Percentiles rank a stretch among this genome's conserved stretches.
phyloP scores from a whole-genome alignment of 768 basidiomycete species.

The Gyrodon lividus region DNA sequence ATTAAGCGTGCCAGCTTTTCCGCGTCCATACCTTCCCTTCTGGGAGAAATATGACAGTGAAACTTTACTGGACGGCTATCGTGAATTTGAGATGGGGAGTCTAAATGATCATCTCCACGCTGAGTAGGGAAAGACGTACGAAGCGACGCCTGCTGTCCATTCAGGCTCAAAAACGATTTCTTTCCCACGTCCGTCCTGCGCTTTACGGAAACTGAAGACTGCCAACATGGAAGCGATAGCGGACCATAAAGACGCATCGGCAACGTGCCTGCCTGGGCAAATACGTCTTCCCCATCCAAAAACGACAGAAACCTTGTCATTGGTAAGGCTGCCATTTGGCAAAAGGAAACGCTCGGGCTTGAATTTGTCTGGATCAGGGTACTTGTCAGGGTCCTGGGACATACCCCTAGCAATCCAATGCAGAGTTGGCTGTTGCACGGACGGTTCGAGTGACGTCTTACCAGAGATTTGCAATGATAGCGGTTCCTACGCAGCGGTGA shows the following conservation, averaged over 20 bases:
- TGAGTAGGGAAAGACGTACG: constrained; percentile 1
- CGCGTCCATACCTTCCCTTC: not conserved
- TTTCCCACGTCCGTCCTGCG: constrained; percentile 31
- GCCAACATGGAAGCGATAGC: constrained; percentile 39
- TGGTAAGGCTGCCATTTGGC: not conserved
- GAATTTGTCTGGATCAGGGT: constrained; percentile 32
- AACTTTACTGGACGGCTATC: constrained; percentile 8
- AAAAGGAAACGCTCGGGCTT: constrained; percentile 36
- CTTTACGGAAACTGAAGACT: constrained; percentile 38
- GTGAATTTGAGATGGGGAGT: no score
- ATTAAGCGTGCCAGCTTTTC: constrained; percentile 7
- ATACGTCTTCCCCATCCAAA: constrained; percentile 20
- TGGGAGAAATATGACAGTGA: constrained; percentile 5
- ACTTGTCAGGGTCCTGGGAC: constrained; percentile 36
- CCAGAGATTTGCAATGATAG: constrained; percentile 7
- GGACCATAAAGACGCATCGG: constrained; percentile 36
- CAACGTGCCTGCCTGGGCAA: constrained; percentile 40
- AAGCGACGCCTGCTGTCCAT: constrained; percentile 6
- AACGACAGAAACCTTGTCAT: not conserved
- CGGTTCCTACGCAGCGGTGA: not conserved
- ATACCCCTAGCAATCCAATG: constrained; percentile 30
- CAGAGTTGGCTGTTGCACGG: not conserved
- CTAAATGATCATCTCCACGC: not conserved
- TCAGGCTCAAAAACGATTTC: constrained; percentile 9
- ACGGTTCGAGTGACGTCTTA: not conserved